phyloP scores from a whole-genome alignment of 345 rosid species.

The Citrus australasica region DNA sequence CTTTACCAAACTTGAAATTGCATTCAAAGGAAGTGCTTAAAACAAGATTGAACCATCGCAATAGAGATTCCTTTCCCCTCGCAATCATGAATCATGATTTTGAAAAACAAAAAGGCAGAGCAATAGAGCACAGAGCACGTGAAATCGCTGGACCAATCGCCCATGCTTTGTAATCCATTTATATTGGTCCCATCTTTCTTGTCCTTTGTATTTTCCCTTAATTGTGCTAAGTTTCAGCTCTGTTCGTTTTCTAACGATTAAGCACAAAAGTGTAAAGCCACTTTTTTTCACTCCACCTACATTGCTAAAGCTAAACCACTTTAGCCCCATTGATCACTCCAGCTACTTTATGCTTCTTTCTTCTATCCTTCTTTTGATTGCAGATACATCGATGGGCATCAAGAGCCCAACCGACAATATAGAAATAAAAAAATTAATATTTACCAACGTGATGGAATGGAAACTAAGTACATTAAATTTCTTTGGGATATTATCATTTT shows the following conservation, averaged over 20 bases:
- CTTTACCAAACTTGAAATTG: too few species aligned
- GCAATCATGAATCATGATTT: not conserved
- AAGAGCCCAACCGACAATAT: too few species aligned
- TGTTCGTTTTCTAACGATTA: not conserved
- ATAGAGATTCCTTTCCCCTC: not conserved
- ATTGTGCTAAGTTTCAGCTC: not conserved
- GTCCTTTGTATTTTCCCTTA: not conserved
- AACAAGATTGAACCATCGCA: not conserved
- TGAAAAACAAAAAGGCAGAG: not conserved
- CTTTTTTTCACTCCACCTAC: not conserved
- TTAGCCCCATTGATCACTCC: not conserved
- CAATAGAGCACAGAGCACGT: conserved; percentile 13
- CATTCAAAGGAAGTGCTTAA: too few species aligned
- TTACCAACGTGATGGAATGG: too few species aligned
- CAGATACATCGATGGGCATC: too few species aligned
- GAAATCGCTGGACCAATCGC: conserved; percentile 17
- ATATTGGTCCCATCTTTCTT: conserved; percentile 9
- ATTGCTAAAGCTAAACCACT: not conserved
- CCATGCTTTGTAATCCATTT: not conserved
- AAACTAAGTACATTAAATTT: too few species aligned
- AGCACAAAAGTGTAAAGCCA: not conserved
- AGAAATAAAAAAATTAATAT: too few species aligned
- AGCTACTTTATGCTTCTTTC: not conserved
- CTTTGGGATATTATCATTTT: too few species aligned
- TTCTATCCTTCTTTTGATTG: too few species aligned